Conservation (phyloP, 176 grass and related monocot species). For the Oryza australiensis region DNA sequence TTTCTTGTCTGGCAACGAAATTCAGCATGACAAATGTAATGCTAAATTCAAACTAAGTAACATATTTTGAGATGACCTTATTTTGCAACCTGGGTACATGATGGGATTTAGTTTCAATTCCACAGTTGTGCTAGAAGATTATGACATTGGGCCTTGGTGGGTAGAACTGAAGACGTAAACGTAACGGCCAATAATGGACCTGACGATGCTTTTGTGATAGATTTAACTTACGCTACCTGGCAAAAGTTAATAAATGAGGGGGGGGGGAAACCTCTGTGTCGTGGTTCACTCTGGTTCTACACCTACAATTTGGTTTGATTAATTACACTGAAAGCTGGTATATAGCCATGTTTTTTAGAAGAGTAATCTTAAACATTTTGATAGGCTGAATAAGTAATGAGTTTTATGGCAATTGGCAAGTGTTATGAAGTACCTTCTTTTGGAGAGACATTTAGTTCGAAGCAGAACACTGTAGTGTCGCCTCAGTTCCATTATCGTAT, state of each 20-base stretch:
- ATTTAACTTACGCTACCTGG: background rate
- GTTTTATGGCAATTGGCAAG: constrained; percentile 15
- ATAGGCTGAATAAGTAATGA: background rate
- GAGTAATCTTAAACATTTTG: background rate
- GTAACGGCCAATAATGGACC: background rate
- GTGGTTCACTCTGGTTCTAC: background rate
- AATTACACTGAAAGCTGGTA: background rate
- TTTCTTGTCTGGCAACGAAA: background rate
- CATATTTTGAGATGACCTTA: background rate
- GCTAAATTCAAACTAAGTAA: background rate
- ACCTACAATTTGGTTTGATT: background rate
- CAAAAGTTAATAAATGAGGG: background rate
- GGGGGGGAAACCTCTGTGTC: background rate
- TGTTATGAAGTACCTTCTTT: background rate
- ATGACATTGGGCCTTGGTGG: background rate
- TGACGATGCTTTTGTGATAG: background rate
- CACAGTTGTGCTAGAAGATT: background rate
- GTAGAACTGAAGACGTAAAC: background rate
- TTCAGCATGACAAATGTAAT: background rate
- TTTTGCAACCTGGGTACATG: background rate
- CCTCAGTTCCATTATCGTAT: background rate
- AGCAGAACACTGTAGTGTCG: background rate
- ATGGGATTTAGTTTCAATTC: constrained; percentile 24
- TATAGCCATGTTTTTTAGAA: background rate
- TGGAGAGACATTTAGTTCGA: background rate